These are phyloP conservation scores for Mycocentrospora acerina DNA, from an alignment of 2,329 filamentous ascomycete genomes.

Conservation along the genomic window DNA sequence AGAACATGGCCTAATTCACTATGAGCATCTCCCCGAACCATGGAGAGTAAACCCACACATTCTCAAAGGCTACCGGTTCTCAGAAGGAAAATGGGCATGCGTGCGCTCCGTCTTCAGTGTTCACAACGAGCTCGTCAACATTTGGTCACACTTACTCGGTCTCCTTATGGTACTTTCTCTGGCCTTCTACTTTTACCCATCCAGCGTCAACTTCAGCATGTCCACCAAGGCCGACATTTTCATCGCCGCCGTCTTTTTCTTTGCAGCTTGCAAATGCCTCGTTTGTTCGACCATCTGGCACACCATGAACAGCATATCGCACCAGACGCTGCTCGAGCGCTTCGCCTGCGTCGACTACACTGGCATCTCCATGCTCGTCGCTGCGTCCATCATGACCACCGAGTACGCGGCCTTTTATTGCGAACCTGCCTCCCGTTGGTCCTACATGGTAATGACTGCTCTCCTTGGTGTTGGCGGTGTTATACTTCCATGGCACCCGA, in stretches of 20 bases:
- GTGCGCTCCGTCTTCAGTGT: slow-evolving; percentile 78
- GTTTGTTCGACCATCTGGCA: slow-evolving; percentile 97
- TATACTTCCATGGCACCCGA: slow-evolving; percentile 92
- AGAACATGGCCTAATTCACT: slow-evolving; percentile 79
- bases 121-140: slow-evolving; percentile 95
- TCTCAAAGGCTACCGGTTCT: slow-evolving; percentile 86
- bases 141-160: slow-evolving; percentile 93
- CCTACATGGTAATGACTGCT: slow-evolving; percentile 81
- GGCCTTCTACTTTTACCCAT: slow-evolving; percentile 95
- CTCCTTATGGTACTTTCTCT: slow-evolving; percentile 84
- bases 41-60: slow-evolving; percentile 98
- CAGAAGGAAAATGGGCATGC: slow-evolving; percentile 86
- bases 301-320: slow-evolving; percentile 96
- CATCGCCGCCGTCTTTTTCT: slow-evolving; percentile 92
- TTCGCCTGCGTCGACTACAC: slow-evolving; percentile 99
- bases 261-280: slow-evolving; percentile 91
- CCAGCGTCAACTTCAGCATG: slow-evolving; percentile 79
- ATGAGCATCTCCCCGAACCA: slow-evolving; percentile 85
- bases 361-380: slow-evolving; percentile 90
- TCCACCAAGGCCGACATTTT: slow-evolving; percentile 87
- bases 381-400: slow-evolving; percentile 94
- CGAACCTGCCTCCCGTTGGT: slow-evolving; percentile 82
- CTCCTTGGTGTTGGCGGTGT: slow-evolving; percentile 82
- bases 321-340: slow-evolving; percentile 83
- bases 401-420: slow-evolving; percentile 99